A percentile compares a stretch with the other conserved stretches of the same genome.
phyloP scores from a whole-genome alignment of 345 rosid genomes.

The Lepidium didymum region DNA sequence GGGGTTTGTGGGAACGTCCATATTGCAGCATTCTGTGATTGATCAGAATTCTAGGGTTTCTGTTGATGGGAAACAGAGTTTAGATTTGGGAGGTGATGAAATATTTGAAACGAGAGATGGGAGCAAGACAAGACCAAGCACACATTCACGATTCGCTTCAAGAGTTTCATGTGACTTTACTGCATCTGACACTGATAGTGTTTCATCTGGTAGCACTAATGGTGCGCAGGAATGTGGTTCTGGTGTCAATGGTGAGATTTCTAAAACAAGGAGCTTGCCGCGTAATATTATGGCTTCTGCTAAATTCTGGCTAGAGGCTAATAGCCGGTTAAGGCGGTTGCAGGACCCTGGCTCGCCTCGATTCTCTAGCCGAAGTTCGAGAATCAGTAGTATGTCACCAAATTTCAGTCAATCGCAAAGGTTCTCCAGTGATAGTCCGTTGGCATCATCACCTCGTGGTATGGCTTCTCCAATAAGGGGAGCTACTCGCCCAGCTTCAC shows the following conservation, averaged over 20 bases:
- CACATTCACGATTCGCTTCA: constrained; percentile 31
- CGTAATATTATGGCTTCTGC: constrained; percentile 51
- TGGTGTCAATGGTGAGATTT: constrained; percentile 19
- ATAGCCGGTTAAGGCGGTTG: constrained; percentile 74
- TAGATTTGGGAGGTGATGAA: constrained; percentile 45
- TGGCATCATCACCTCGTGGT: constrained; percentile 49
- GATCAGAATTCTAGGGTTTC: constrained; percentile 49
- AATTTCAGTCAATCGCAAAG: constrained; percentile 60
- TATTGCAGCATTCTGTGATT: constrained; percentile 50
- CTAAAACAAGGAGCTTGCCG: constrained; percentile 37
- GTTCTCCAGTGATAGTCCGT: constrained; percentile 49
- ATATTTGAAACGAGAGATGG: constrained; percentile 23
- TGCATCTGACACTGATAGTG: constrained; percentile 72
- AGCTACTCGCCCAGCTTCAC: constrained; percentile 63
- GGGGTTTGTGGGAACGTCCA: constrained; percentile 41
- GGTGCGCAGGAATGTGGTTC: constrained; percentile 44
- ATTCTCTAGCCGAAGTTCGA: constrained; percentile 51
- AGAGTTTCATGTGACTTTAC: constrained; percentile 43
- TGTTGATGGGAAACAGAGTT: constrained; percentile 44
- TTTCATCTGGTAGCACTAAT: constrained; percentile 69
- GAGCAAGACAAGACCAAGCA: constrained; percentile 36
- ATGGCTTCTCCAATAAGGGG: constrained; percentile 58
- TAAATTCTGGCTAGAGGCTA: constrained; percentile 94
- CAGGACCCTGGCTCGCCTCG: constrained; percentile 82
- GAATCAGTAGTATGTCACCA: constrained; percentile 43